Conservation (phyloP, 163 green algal species). For the Scenedesmus sp. region DNA sequence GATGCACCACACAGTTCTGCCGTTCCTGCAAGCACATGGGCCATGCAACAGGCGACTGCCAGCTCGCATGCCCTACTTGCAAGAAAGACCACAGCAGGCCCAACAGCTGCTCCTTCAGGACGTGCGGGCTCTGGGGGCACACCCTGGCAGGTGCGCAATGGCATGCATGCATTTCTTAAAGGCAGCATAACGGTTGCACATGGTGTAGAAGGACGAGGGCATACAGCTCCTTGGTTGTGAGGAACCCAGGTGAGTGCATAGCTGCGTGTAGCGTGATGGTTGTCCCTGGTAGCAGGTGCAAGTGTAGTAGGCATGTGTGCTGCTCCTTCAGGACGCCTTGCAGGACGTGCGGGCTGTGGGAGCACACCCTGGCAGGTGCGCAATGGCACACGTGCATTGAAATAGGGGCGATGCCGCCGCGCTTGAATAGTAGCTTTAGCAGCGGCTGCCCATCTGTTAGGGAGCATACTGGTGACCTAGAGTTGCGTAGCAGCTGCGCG, state of each 20-base stretch:
- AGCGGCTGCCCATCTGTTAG: background rate
- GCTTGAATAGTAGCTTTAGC: no score
- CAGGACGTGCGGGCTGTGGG: background rate
- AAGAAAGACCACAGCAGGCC: background rate
- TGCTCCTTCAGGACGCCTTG: background rate
- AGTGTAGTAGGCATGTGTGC: background rate
- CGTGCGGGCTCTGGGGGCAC: background rate
- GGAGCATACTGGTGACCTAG: no score
- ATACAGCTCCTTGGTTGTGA: no score
- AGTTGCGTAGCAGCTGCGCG: no score
- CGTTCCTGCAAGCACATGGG: background rate
- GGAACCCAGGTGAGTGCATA: no score
- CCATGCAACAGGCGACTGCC: background rate
- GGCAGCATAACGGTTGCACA: background rate
- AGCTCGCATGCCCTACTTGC: background rate
- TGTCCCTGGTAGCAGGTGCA: no score
- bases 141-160: background rate
- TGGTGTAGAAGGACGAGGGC: background rate
- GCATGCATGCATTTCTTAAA: background rate
- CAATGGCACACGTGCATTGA: background rate
- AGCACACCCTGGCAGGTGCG: background rate
- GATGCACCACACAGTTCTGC: background rate
- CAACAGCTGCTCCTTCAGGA: background rate
- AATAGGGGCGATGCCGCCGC: no score
- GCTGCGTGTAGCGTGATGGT: no score